phyloP scores from a whole-genome alignment of 208 protist species.

The Leishmania turanica region DNA sequence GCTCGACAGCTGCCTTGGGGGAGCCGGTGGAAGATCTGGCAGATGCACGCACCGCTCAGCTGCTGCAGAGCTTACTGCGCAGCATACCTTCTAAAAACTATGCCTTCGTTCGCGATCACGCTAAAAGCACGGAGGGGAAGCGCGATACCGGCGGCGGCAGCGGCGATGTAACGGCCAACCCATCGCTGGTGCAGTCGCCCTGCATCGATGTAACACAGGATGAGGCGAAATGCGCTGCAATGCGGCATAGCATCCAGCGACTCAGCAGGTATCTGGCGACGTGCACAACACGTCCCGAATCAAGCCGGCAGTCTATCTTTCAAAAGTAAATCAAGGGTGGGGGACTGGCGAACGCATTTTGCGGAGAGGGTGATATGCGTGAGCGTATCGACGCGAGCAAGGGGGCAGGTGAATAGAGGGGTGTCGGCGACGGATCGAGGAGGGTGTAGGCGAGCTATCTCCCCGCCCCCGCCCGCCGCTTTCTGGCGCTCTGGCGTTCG shows the following conservation, averaged over 20 bases:
- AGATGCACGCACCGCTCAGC: conserved; percentile 20
- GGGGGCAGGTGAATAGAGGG: background rate
- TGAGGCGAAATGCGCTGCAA: conserved; percentile 2
- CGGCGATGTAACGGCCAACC: background rate
- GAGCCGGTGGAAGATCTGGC: conserved; percentile 24
- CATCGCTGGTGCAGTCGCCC: background rate
- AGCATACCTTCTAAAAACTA: background rate
- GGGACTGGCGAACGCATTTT: background rate
- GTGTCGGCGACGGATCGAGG: background rate
- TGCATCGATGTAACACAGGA: conserved; percentile 8
- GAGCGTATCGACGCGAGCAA: background rate
- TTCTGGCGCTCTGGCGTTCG: background rate
- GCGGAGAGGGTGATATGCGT: background rate
- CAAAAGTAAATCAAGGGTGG: background rate
- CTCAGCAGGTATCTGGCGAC: conserved; percentile 29
- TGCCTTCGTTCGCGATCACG: background rate
- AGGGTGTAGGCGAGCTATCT: background rate
- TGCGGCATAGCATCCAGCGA: conserved; percentile 30
- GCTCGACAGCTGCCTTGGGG: background rate
- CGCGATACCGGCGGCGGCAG: background rate
- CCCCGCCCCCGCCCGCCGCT: background rate
- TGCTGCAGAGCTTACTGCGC: conserved; percentile 26
- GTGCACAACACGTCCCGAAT: conserved; percentile 11
- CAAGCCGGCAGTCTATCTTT: background rate
- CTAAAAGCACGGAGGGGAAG: background rate